Conservation (phyloP, 176 grass and related monocot genomes). For the Carex kokanica region DNA sequence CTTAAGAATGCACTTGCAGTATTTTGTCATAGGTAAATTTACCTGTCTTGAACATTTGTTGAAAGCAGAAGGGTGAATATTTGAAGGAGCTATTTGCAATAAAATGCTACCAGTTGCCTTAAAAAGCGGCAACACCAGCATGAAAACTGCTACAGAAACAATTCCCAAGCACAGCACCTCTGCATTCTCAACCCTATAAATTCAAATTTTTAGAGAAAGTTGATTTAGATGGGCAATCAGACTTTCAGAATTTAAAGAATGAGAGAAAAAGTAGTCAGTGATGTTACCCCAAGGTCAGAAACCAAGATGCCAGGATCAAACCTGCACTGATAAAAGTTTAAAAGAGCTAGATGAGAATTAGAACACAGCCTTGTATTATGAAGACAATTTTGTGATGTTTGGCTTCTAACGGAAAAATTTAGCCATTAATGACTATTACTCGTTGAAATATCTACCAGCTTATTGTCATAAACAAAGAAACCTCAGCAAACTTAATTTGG, state of each 20-base stretch:
- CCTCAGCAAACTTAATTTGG: background rate
- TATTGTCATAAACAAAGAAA: background rate
- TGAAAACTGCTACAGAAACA: conserved; percentile 85
- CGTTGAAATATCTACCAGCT: background rate
- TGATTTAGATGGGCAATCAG: background rate
- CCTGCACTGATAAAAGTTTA: conserved; percentile 74
- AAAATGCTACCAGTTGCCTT: conserved; percentile 76
- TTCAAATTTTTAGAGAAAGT: conserved; percentile 22
- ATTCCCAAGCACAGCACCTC: conserved; percentile 88
- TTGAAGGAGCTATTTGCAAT: conserved; percentile 82
- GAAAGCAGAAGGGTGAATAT: conserved; percentile 75
- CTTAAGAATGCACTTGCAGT: background rate
- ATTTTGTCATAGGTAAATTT: conserved; percentile 10
- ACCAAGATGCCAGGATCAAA: conserved; percentile 95
- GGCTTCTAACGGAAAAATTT: background rate
- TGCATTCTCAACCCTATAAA: conserved; percentile 82
- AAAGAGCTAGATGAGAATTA: background rate
- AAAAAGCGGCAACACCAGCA: conserved; percentile 92
- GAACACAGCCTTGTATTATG: background rate
- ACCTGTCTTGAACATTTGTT: conserved; percentile 88
- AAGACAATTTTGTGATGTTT: background rate
- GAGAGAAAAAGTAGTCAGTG: background rate
- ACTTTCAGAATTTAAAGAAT: background rate
- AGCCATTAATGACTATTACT: background rate
- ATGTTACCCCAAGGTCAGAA: conserved; percentile 87